Conservation (phyloP, 73 alveolate genomes). For the Paramecium caudatum region DNA sequence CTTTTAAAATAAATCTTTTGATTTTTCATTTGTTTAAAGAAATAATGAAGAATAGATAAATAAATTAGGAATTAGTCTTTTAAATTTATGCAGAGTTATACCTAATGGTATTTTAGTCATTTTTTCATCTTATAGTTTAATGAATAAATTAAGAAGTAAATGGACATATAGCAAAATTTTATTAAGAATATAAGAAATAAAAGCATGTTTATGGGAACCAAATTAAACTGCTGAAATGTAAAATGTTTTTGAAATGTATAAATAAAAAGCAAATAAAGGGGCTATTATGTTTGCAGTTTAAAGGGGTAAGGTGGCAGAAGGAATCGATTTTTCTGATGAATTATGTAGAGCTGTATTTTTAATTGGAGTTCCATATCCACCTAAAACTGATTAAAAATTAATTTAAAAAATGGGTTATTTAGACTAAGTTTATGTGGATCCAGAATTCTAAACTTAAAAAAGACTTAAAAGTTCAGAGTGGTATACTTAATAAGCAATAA, state of each 20-base stretch:
- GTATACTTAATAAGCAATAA: conserved; percentile 94
- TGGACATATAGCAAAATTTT: conserved; percentile 88
- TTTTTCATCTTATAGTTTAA: conserved; percentile 91
- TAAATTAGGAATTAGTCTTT: conserved; percentile 87
- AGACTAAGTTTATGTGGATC: conserved; percentile 79
- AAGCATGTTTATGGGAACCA: conserved; percentile 91
- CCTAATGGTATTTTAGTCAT: conserved; percentile 96
- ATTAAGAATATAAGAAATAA: conserved; percentile 81
- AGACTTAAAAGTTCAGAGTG: conserved; percentile 91
- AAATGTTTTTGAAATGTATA: conserved; percentile 33
- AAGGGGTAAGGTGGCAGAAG: conserved; percentile 96
- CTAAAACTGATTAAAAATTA: conserved; percentile 90
- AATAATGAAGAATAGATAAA: conserved; percentile 81
- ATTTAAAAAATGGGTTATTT: conserved; percentile 89
- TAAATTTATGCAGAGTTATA: conserved; percentile 80
- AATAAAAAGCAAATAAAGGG: conserved; percentile 83
- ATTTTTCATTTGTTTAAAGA: conserved; percentile 85
- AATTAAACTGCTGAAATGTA: conserved; percentile 82
- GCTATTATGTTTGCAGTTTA: conserved; percentile 94
- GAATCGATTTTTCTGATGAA: conserved; percentile 96
- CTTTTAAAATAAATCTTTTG: conserved; percentile 81
- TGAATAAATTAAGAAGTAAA: conserved; percentile 84
- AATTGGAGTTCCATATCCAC: conserved; percentile 98
- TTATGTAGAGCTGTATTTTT: conserved; percentile 94
- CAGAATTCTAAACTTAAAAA: conserved; percentile 73